Base-by-base conservation (phyloP, 768 basidiomycete species). In the Tricholoma terreum region DNA sequence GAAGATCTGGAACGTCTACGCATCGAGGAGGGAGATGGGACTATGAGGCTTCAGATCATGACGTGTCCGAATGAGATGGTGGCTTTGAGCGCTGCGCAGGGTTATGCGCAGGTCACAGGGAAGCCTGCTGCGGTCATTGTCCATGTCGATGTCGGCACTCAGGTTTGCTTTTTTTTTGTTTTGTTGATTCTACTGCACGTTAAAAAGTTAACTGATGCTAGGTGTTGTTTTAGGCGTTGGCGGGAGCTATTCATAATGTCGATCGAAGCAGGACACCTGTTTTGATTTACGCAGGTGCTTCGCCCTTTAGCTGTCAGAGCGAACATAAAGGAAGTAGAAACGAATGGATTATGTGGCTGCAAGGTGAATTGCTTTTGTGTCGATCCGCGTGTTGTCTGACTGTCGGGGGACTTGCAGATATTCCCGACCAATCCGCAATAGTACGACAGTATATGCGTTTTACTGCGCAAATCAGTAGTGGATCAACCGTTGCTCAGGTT, bases 61-160 rank as follows among this genome's bases (percentile, higher is more conserved):
- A 89, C 83, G 2, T 86, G 84, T 57, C 87, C 88, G 0, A 89
- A 87, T 56, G 89, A 90, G 64, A 88, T 88, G 84, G 88, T 89
- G 4, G 89, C 85, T 0, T 67, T 90, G 42, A 86, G 80, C 58
- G 83, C 84, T 11, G 89, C 88, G 0, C 88, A 90, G 54, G 88
- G 85, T 0, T 89, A 84, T 62, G 83, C 82, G 0, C 84, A 86
- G 61, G 81, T 81, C 2, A 83, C 82, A 0, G 85, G 85, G 0
- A 84, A 75, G 57, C 85, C 87, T 0, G 87, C 88, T 0, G 86
- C 84, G 0, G 86, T 89, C 3, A 85, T 90, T 31, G 82, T 90
- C 0, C 88, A 90, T 64, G 87, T 89, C 49, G 85, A 87, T 61
- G 85, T 86, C 30, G 85, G 86, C 1, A 86, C 86, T 0, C 84